These are phyloP conservation scores for Morella rubra DNA, from an alignment of 306 rosid genomes.

Conservation along the genomic window DNA sequence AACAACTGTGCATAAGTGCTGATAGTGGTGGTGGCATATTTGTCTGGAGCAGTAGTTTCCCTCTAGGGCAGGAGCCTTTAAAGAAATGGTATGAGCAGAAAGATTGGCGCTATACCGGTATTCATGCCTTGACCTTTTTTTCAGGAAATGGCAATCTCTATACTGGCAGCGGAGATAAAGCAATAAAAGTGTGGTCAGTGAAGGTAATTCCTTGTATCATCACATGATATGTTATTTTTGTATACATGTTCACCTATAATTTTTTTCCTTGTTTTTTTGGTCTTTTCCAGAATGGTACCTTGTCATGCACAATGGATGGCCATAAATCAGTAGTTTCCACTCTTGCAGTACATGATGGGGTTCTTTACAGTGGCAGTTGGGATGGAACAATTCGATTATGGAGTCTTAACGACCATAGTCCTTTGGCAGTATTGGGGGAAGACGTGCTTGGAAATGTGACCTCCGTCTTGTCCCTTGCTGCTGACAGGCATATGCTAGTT, in stretches of 20 bases:
- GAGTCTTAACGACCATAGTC: conserved; percentile 83
- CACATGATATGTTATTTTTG: conserved; percentile 15
- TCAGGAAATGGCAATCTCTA: conserved; percentile 55
- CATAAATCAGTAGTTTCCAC: conserved; percentile 87
- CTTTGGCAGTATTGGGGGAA: conserved; percentile 74
- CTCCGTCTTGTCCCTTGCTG: conserved; percentile 63
- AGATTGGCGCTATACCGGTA: conserved; percentile 97
- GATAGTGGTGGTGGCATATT: conserved; percentile 84
- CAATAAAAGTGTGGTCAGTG: conserved; percentile 82
- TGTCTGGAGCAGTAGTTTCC: conserved; percentile 58
- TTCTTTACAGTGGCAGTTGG: conserved; percentile 98
- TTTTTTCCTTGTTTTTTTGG: conserved; percentile 16
- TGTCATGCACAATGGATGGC: conserved; percentile 75
- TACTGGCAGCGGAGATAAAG: conserved; percentile 87
- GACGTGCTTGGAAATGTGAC: conserved; percentile 48
- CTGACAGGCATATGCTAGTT: conserved; percentile 56
- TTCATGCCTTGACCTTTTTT: conserved; percentile 67
- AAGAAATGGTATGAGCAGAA: conserved; percentile 75
- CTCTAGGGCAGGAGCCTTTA: conserved; percentile 63
- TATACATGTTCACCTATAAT: conserved; percentile 12
- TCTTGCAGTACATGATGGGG: conserved; percentile 57
- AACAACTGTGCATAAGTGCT: conserved; percentile 78
- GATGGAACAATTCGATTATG: conserved; percentile 91
- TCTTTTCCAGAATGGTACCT: conserved; percentile 60
- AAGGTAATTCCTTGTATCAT: conserved; percentile 41